Percentiles rank a stretch among this genome's conserved stretches.
These are phyloP conservation scores for Penicillium sp. DNA, from an alignment of 2,329 filamentous ascomycete species.

Conservation along the genomic window DNA sequence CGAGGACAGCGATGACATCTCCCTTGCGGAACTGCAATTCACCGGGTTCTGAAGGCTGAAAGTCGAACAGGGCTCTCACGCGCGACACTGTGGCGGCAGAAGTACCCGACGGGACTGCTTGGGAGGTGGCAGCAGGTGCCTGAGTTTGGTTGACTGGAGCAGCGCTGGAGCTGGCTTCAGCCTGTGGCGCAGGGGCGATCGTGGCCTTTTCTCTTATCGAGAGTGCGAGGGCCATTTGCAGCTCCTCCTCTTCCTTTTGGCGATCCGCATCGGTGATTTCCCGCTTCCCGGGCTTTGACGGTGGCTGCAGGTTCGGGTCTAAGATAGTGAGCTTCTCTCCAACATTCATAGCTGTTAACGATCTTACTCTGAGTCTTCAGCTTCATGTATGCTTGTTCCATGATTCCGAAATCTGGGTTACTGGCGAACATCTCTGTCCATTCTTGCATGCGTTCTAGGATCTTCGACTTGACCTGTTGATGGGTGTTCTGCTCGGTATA, in stretches of 20 bases:
- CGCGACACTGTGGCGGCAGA: constrained; percentile 93
- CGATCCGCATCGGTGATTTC: constrained; percentile 82
- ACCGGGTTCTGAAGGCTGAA: constrained; percentile 83
- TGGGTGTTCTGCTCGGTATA: constrained; percentile 90
- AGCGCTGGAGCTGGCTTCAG: too few species aligned
- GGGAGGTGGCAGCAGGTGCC: constrained; percentile 23
- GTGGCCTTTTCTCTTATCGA: constrained; percentile 76
- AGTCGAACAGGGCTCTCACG: constrained; percentile 88
- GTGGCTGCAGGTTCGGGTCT: constrained; percentile 83
- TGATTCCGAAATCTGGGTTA: constrained; percentile 91
- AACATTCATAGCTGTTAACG: too few species aligned
- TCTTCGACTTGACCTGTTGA: constrained; percentile 92
- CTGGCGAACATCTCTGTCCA: constrained; percentile 91
- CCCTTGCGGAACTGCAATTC: constrained; percentile 95
- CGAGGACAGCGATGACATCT: constrained; percentile 91
- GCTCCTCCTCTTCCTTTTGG: constrained; percentile 90
- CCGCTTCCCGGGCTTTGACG: constrained; percentile 86
- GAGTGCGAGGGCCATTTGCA: constrained; percentile 89
- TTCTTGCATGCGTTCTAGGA: constrained; percentile 88
- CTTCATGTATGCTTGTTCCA: constrained; percentile 87
- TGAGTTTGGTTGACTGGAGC: too few species aligned
- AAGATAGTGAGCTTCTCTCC: constrained; percentile 22
- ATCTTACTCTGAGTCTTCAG: constrained; percentile 60
- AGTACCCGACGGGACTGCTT: constrained; percentile 68
- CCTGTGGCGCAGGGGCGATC: too few species aligned